Conservation (phyloP, 2,329 filamentous ascomycete species). For the Cytospora schulzeri region DNA sequence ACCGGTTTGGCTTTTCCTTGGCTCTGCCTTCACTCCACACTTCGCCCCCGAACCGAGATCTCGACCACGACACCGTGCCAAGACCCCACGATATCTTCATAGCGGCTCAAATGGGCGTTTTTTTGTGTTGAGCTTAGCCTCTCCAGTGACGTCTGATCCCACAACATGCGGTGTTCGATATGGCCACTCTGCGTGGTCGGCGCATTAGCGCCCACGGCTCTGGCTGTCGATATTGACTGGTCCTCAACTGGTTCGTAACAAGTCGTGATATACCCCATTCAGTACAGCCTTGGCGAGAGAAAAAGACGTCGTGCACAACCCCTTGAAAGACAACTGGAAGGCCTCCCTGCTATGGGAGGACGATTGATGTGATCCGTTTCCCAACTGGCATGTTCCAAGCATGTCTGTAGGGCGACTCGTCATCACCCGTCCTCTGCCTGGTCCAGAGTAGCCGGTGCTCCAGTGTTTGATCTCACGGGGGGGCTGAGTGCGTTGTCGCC, state of each 20-base stretch:
- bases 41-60: not conserved
- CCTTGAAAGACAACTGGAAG: not conserved
- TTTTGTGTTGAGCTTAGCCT: constrained; percentile 10
- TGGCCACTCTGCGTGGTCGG: constrained; percentile 19
- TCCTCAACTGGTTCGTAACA: constrained; percentile 23
- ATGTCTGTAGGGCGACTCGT: not conserved
- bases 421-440: not conserved
- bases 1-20: constrained; percentile 26
- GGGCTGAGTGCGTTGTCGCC: not conserved
- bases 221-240: constrained; percentile 25
- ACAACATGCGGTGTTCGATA: constrained; percentile 20
- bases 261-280: not conserved
- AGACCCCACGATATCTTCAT: constrained; percentile 5
- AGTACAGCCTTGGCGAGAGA: not conserved
- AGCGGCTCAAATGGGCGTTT: constrained; percentile 8
- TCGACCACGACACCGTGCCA: constrained; percentile 7
- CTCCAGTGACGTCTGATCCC: not conserved
- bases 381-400: not conserved
- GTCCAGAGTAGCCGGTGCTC: not conserved
- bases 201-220: constrained; percentile 13
- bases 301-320: not conserved
- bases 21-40: constrained; percentile 20
- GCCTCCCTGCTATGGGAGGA: not conserved
- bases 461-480: not conserved
- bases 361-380: not conserved